Conservation (phyloP, 148 eudicot genomes). For the Beta vulgaris region DNA sequence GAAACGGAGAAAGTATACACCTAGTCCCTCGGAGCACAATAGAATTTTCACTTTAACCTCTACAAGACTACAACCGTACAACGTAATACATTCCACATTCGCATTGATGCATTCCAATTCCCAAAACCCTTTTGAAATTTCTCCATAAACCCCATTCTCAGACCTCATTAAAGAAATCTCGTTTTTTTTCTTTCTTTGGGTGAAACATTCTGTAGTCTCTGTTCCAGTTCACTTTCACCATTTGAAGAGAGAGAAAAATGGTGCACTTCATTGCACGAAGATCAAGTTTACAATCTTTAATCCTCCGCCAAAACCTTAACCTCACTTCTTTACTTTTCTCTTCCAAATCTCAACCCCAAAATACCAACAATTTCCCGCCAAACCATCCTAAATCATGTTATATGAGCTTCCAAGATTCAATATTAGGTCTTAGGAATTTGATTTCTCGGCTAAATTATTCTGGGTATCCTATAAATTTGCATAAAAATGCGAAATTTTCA, state of each 20-base stretch:
- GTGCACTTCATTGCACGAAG: slow-evolving; percentile 34
- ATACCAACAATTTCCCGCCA: slow-evolving; percentile 14
- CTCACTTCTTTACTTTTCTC: slow-evolving; percentile 21
- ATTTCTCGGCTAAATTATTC: slow-evolving; percentile 15
- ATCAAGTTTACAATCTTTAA: slow-evolving; percentile 23
- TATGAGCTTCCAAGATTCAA: slow-evolving; percentile 22
- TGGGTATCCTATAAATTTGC: slow-evolving; percentile 24
- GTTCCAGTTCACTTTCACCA: slow-evolving; percentile 3
- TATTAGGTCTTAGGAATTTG: slow-evolving; percentile 14
- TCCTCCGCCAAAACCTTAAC: slow-evolving; percentile 27
- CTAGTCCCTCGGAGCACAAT: no score
- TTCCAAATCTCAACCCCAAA: slow-evolving; percentile 24
- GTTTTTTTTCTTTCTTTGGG: no score
- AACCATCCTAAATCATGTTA: slow-evolving; percentile 6
- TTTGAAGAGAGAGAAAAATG: slow-evolving; percentile 39
- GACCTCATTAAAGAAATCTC: neutral
- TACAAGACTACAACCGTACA: no score
- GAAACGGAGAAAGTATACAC: no score
- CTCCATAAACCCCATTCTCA: slow-evolving; percentile 18
- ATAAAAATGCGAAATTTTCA: slow-evolving; percentile 15
- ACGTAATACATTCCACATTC: no score
- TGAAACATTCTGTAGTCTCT: no score
- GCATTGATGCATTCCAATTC: no score
- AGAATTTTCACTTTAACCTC: no score
- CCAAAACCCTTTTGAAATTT: neutral